These are phyloP conservation scores for Trichophyton simii DNA, from an alignment of 2,329 filamentous ascomycete species.

Conservation along the genomic window DNA sequence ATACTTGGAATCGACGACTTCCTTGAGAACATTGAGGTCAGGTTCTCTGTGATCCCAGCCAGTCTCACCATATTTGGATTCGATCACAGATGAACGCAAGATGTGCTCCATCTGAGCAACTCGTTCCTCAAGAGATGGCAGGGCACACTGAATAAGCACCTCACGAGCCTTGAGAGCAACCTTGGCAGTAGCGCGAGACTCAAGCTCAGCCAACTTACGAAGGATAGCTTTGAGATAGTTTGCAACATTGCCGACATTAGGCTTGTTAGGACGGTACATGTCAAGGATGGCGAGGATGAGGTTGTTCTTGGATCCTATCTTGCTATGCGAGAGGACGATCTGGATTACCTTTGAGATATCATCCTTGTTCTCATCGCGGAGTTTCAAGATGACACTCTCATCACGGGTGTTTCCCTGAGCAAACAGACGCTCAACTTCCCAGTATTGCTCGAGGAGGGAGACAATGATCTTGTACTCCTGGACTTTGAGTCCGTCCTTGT, in stretches of 20 bases:
- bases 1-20: constrained; percentile 97
- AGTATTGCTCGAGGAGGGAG: constrained; percentile 67
- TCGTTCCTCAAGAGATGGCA: constrained; percentile 91
- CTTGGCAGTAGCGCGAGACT: constrained; percentile 78
- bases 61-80: constrained; percentile 94
- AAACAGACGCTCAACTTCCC: constrained; percentile 74
- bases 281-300: constrained; percentile 83
- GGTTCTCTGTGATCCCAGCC: constrained; percentile 95
- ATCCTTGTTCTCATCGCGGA: constrained; percentile 94
- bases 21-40: constrained; percentile 80
- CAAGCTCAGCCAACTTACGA: constrained; percentile 78
- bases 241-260: constrained; percentile 72
- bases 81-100: constrained; percentile 82
- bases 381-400: constrained; percentile 83
- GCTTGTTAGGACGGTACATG: constrained; percentile 89
- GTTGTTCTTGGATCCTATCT: constrained; percentile 86
- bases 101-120: constrained; percentile 98
- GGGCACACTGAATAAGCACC: constrained; percentile 89
- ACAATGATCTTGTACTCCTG: constrained; percentile 79
- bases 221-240: constrained; percentile 77
- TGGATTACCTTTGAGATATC: constrained; percentile 74
- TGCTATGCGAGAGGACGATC: constrained; percentile 84
- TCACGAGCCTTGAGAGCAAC: constrained; percentile 94
- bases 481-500: constrained; percentile 75
- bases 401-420: constrained; percentile 73